Percentiles rank a stretch among this genome's conserved stretches.
These are phyloP conservation scores for Coprinopsis strossmayeri DNA, from an alignment of 768 basidiomycete genomes.

Conservation along the genomic window DNA sequence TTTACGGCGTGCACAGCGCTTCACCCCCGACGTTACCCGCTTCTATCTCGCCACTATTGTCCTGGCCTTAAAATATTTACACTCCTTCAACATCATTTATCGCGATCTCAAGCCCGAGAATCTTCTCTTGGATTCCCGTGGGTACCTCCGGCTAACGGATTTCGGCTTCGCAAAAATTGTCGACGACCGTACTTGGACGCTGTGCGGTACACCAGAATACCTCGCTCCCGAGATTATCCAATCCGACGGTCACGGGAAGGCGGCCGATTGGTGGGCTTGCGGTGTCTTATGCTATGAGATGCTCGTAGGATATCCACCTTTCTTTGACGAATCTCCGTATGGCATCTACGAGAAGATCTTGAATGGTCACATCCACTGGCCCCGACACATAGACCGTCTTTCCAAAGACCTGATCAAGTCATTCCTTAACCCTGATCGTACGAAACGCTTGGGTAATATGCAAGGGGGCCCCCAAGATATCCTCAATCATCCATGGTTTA, in stretches of 20 bases:
- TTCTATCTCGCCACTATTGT: conserved; percentile 97
- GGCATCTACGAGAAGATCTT: conserved; percentile 99
- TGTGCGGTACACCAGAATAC: conserved; percentile 95
- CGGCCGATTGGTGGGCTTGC: conserved; percentile 99
- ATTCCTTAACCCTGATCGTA: conserved; percentile 88
- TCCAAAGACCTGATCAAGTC: conserved; percentile 85
- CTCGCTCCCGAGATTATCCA: conserved; percentile 98
- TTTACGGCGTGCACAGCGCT: conserved; percentile 87
- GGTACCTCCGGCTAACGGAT: conserved; percentile 93
- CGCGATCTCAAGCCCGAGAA: conserved; percentile 99
- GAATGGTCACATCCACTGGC: conserved; percentile 83
- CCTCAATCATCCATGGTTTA: conserved; percentile 90
- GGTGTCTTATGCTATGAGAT: conserved; percentile 97
- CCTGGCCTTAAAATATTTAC: conserved; percentile 90
- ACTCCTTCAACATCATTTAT: conserved; percentile 96
- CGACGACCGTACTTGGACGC: conserved; percentile 95
- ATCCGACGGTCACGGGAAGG: conserved; percentile 95
- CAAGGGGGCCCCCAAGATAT: conserved; percentile 89
- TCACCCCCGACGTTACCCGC: conserved; percentile 95
- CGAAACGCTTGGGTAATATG: conserved; percentile 88
- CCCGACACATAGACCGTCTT: conserved; percentile 81
- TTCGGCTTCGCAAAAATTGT: conserved; percentile 98
- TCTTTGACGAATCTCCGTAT: conserved; percentile 96
- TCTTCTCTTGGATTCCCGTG: conserved; percentile 87
- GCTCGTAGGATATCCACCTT: conserved; percentile 97